Evolutionary conservation across 306 rosid genomes (phyloP).

Genomic region (Quercus ilex): DNA sequence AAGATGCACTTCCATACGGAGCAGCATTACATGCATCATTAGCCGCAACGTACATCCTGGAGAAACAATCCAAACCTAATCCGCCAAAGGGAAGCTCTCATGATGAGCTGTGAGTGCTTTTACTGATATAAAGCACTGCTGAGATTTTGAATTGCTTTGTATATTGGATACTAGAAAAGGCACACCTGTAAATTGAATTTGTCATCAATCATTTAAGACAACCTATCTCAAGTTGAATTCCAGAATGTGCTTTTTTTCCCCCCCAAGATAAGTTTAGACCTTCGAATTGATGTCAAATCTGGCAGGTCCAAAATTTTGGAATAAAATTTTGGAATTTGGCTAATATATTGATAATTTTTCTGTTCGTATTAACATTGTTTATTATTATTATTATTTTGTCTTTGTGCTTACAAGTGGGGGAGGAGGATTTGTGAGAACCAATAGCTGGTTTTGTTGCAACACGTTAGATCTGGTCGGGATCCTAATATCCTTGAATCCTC

Average conservation of each 20-base stretch:
- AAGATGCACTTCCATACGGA: slow-evolving; percentile 46
- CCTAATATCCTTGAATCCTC: too few relatives aligned
- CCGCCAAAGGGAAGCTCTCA: slow-evolving; percentile 14
- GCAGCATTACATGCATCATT: slow-evolving; percentile 49
- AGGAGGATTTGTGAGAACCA: too few relatives aligned
- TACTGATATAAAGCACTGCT: neutral
- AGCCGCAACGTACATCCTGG: slow-evolving; percentile 33
- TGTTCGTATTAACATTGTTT: too few relatives aligned
- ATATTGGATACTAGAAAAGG: neutral
- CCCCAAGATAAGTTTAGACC: too few relatives aligned
- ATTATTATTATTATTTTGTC: too few relatives aligned
- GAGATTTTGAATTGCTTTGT: neutral
- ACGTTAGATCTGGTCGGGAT: too few relatives aligned
- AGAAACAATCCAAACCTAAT: slow-evolving; percentile 15
- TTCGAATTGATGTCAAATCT: too few relatives aligned
- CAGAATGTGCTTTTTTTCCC: neutral
- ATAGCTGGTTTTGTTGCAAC: too few relatives aligned
- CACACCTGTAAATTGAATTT: neutral
- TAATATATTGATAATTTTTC: too few relatives aligned
- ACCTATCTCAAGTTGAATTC: neutral
- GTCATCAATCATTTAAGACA: neutral
- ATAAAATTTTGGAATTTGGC: too few relatives aligned
- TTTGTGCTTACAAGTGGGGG: too few relatives aligned
- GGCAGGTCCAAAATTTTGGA: too few relatives aligned
- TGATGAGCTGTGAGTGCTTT: slow-evolving; percentile 24